These are phyloP conservation scores for Mortierella sp. DNA, from an alignment of 371 early-diverging fungal genomes.

Conservation along the genomic window DNA sequence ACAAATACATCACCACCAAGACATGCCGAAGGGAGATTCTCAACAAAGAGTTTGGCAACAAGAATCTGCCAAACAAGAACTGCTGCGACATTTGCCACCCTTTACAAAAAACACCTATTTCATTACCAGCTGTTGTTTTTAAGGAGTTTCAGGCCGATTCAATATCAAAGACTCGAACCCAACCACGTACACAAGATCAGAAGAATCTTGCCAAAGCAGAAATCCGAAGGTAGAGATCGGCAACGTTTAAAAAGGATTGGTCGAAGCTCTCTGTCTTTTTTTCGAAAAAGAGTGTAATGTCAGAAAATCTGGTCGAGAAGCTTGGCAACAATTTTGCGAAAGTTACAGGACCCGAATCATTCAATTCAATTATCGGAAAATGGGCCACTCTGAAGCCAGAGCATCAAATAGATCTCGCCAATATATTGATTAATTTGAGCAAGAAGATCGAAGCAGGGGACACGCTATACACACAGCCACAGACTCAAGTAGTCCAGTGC, in stretches of 20 bases:
- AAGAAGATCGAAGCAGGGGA: too few relatives aligned
- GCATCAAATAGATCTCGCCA: too few relatives aligned
- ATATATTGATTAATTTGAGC: too few relatives aligned
- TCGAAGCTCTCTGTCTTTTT: neutral
- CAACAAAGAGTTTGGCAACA: conserved; percentile 9
- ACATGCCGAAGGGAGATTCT: conserved; percentile 15
- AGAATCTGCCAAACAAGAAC: neutral
- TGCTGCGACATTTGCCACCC: conserved; percentile 22
- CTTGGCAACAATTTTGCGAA: conserved; percentile 7
- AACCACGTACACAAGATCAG: neutral
- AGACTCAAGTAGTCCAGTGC: too few relatives aligned
- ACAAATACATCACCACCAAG: conserved; percentile 1
- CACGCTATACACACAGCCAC: too few relatives aligned
- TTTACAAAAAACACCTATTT: too few relatives aligned
- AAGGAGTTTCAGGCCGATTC: neutral
- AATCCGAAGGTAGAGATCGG: neutral
- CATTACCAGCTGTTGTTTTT: too few relatives aligned
- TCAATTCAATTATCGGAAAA: neutral
- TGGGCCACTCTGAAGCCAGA: too few relatives aligned
- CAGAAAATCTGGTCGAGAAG: neutral
- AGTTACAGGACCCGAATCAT: neutral
- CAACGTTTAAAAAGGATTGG: neutral
- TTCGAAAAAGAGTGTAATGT: neutral
- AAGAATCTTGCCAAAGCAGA: neutral
- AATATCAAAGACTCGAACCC: neutral